phyloP scores from a whole-genome alignment of 345 rosid genomes.

The Geranium brycei region DNA sequence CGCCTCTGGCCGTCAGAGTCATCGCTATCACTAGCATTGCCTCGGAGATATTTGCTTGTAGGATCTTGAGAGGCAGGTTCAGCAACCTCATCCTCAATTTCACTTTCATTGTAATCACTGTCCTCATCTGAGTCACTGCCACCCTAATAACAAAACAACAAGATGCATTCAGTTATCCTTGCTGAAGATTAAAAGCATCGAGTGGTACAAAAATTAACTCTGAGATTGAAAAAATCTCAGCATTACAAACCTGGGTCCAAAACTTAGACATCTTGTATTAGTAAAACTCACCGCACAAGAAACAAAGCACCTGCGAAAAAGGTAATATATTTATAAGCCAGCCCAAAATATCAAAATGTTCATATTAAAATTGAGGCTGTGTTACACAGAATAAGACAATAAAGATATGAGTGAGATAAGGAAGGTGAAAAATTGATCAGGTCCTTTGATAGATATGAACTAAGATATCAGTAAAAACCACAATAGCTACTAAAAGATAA shows the following conservation, averaged over 20 bases:
- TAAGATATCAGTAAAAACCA: neutral
- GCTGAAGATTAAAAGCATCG: neutral
- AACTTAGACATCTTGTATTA: neutral
- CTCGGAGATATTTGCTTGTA: constrained; percentile 40
- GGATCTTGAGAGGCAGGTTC: constrained; percentile 22
- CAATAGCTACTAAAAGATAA: neutral
- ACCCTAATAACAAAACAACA: constrained; percentile 23
- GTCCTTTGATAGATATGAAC: too few species aligned
- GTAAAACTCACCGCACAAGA: neutral
- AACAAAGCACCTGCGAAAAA: neutral
- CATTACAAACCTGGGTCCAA: neutral
- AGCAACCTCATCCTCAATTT: constrained; percentile 21
- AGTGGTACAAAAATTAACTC: neutral
- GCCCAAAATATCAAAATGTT: neutral
- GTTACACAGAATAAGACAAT: neutral
- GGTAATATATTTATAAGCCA: neutral
- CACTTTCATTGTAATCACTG: constrained; percentile 38
- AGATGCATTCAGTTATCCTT: neutral
- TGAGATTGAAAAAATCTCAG: neutral
- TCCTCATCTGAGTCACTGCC: constrained; percentile 69
- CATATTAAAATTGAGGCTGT: too few species aligned
- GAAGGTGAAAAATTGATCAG: neutral
- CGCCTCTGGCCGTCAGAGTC: constrained; percentile 57
- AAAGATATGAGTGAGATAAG: neutral
- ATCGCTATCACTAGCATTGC: constrained; percentile 53